Percentiles rank a stretch among this genome's conserved stretches.
These are phyloP conservation scores for Suillus brevipes DNA, from an alignment of 768 basidiomycete species.

Conservation along the genomic window DNA sequence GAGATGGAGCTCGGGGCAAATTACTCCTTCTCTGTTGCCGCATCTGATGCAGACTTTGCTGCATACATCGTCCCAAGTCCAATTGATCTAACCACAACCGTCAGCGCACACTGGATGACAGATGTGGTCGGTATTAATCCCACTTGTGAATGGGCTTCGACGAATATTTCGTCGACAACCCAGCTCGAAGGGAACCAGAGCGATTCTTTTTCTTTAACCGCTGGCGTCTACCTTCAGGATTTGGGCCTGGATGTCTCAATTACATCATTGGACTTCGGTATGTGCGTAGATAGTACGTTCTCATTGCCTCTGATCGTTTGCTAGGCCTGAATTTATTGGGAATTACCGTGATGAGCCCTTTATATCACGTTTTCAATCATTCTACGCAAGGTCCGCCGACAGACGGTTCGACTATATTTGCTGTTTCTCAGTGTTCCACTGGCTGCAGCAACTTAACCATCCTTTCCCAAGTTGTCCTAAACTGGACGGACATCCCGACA, in stretches of 20 bases:
- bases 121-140: conserved; percentile 31
- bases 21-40: conserved; percentile 22
- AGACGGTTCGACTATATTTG: conserved; percentile 27
- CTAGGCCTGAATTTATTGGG: not conserved
- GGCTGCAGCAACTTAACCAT: conserved; percentile 19
- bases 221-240: conserved; percentile 18
- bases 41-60: conserved; percentile 17
- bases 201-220: not conserved
- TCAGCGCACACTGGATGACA: conserved; percentile 27
- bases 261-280: conserved; percentile 5
- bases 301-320: not conserved
- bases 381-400: conserved; percentile 18
- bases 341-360: conserved; percentile 13
- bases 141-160: conserved; percentile 27
- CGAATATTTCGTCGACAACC: conserved; percentile 23
- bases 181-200: conserved; percentile 15
- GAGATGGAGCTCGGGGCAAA: conserved; percentile 26
- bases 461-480: not conserved
- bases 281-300: not conserved
- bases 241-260: conserved; percentile 22
- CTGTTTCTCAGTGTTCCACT: conserved; percentile 21
- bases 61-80: conserved; percentile 25
- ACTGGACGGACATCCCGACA: conserved; percentile 15
- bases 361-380: conserved; percentile 18
- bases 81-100: conserved; percentile 16